Base-by-base conservation (phyloP, 2,329 filamentous ascomycete genomes). In the Penicillium polonicum region DNA sequence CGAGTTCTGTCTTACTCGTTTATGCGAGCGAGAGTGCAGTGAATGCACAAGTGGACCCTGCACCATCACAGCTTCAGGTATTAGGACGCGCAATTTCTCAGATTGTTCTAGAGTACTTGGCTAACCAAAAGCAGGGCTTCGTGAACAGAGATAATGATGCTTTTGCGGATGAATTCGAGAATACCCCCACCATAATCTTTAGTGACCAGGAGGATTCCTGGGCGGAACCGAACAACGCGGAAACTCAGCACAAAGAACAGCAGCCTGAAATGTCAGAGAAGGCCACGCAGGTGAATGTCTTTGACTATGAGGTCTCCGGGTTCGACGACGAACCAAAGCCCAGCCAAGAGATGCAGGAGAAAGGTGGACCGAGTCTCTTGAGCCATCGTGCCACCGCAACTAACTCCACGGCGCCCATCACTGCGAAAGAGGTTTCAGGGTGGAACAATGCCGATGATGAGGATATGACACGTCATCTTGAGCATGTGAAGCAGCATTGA, bases 11-110 rank as follows among this genome's bases (percentile, higher is more conserved):
- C 2, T 70, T 88, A 1, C 77, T 88, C 10, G 80, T 88, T 3
- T 88, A 87, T 67, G 85, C 84, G 21, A 84, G 79, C 63, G 79
- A 82, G 23, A 72, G 72, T 55, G 78, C 79, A 21, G 65, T 80
- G 55, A 68, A 67, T 25, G 70, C 72, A 48, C 62, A 66, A 44
- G 67, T 66, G 21, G 69, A 67, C 8, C 62, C 70, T 33, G 61
- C 72, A 27, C 76, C 76, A 1, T 54, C 66, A 23, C 64, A 72
- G 48, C 69, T 80, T 51, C 70, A 74, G 65, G 76, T 78, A 23
- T 23, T 23, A 70, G 62, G 67, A 45, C 12, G 29, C n/a, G 17
- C 52, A 5, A 5, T 27, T 25, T 43, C n/a, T 48, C 21, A 25
- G 25, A 38, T 13, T 1, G 8, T 35, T 53, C 23, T 13, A 12